These are phyloP conservation scores for Candida incommunis DNA, from an alignment of 805 yeast species.

Conservation along the genomic window DNA sequence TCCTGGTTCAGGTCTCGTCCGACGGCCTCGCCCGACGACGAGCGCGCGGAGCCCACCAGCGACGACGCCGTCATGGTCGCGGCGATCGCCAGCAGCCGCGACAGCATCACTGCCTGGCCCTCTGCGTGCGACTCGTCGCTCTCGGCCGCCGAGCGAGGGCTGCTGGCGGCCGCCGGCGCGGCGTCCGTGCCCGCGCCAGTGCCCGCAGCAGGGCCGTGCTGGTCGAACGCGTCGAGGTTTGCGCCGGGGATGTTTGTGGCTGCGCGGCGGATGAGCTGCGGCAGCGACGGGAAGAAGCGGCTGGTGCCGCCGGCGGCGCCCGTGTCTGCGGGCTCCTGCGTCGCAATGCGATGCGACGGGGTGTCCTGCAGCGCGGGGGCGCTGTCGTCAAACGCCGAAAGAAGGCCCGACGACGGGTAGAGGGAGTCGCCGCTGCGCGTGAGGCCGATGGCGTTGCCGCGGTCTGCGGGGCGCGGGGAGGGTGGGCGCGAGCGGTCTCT, in stretches of 20 bases:
- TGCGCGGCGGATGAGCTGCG: not conserved
- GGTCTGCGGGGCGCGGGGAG: not conserved
- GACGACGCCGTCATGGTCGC: constrained; percentile 31
- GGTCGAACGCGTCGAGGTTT: not conserved
- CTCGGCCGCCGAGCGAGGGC: not conserved
- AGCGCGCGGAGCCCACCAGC: constrained; percentile 19
- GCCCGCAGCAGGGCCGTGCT: not conserved
- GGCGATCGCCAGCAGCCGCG: constrained; percentile 30
- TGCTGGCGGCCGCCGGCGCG: not conserved
- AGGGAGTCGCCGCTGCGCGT: not conserved
- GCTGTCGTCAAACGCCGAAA: not conserved
- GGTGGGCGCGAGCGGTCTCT: not conserved
- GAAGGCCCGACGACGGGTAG: not conserved
- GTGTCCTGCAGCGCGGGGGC: not conserved
- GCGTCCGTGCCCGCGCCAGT: not conserved
- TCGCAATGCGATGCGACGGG: not conserved
- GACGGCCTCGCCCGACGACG: constrained; percentile 7
- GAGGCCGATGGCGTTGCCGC: not conserved
- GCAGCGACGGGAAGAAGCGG: not conserved
- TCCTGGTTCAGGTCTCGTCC: constrained; percentile 12
- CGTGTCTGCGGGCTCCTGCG: too few species aligned
- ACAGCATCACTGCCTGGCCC: constrained; percentile 28
- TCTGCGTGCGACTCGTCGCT: constrained; percentile 7
- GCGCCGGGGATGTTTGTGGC: not conserved
- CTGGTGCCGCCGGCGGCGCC: too few species aligned